These are phyloP conservation scores for Hypoxylon sp. DNA, from an alignment of 2,329 filamentous ascomycete species.

Conservation along the genomic window DNA sequence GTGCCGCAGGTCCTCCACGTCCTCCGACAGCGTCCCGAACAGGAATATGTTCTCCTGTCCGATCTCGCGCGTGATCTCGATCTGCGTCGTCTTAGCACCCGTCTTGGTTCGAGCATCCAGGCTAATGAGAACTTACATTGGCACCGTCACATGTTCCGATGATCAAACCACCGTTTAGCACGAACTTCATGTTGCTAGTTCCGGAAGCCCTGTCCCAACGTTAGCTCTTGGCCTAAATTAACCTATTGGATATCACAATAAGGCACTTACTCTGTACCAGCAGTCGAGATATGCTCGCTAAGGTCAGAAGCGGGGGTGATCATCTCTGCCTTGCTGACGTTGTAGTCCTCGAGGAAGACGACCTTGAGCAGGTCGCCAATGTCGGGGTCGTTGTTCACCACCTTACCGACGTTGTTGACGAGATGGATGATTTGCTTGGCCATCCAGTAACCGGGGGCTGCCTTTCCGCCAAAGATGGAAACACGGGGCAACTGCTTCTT, in stretches of 20 bases:
- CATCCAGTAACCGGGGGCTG: constrained; percentile 99
- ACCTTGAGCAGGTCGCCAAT: constrained; percentile 96
- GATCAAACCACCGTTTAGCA: constrained; percentile 94
- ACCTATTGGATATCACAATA: constrained; percentile 26
- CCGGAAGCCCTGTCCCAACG: constrained; percentile 65
- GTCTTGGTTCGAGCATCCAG: neutral
- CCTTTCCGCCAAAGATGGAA: constrained; percentile 97
- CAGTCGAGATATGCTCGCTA: constrained; percentile 98
- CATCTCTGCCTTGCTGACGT: constrained; percentile 98
- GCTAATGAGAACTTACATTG: constrained; percentile 70
- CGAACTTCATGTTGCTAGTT: constrained; percentile 99
- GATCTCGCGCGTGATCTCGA: constrained; percentile 97
- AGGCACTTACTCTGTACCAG: constrained; percentile 80
- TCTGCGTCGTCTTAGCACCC: constrained; percentile 53
- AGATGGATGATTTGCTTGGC: constrained; percentile 98
- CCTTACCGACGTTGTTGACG: constrained; percentile 87
- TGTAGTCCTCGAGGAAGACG: constrained; percentile 97
- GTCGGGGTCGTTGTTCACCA: constrained; percentile 92
- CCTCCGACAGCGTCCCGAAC: constrained; percentile 93
- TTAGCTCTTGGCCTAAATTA: constrained; percentile 25
- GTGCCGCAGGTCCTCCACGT: constrained; percentile 95
- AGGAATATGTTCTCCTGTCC: constrained; percentile 98
- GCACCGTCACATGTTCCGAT: constrained; percentile 98
- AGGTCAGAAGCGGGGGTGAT: constrained; percentile 94
- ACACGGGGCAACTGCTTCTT: constrained; percentile 90